These are phyloP conservation scores for Lecanicillium sp. DNA, from an alignment of 2,329 filamentous ascomycete species.

Conservation along the genomic window DNA sequence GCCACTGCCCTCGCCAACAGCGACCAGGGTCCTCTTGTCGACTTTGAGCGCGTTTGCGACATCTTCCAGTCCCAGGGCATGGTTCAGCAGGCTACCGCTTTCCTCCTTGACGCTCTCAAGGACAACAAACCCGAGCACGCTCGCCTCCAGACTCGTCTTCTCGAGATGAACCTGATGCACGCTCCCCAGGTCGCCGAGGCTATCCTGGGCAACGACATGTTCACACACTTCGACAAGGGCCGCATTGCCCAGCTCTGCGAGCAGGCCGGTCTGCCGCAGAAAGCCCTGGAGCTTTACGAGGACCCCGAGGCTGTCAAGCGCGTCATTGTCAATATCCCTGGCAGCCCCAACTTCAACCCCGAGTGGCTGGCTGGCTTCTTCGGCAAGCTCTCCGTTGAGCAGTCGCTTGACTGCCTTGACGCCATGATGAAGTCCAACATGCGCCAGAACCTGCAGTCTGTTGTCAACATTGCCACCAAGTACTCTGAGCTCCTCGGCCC, in stretches of 20 bases:
- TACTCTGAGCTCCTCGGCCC: conserved; percentile 92
- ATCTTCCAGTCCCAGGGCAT: conserved; percentile 98
- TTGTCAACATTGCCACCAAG: conserved; percentile 94
- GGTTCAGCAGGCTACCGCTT: conserved; percentile 97
- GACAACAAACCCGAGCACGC: conserved; percentile 93
- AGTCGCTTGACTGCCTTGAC: conserved; percentile 88
- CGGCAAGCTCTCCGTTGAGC: conserved; percentile 88
- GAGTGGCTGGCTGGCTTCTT: conserved; percentile 94
- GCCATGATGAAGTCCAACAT: conserved; percentile 97
- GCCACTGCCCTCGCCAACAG: conserved; percentile 88
- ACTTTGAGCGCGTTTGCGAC: conserved; percentile 91
- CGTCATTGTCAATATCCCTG: conserved; percentile 74
- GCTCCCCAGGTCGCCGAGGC: conserved; percentile 97
- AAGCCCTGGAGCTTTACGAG: conserved; percentile 91
- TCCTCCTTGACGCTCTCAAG: conserved; percentile 90
- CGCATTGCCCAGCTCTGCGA: conserved; percentile 89
- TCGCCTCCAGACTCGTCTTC: conserved; percentile 83
- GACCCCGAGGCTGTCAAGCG: conserved; percentile 87
- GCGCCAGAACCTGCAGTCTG: conserved; percentile 89
- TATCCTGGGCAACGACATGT: conserved; percentile 97
- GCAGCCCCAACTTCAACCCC: conserved; percentile 73
- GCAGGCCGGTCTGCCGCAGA: conserved; percentile 78
- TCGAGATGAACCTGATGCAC: conserved; percentile 97
- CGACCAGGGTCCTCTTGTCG: conserved; percentile 79
- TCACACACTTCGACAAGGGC: conserved; percentile 89